These are phyloP conservation scores for Phytophthora constricta DNA, from an alignment of 352 stramenopile genomes.

Conservation along the genomic window DNA sequence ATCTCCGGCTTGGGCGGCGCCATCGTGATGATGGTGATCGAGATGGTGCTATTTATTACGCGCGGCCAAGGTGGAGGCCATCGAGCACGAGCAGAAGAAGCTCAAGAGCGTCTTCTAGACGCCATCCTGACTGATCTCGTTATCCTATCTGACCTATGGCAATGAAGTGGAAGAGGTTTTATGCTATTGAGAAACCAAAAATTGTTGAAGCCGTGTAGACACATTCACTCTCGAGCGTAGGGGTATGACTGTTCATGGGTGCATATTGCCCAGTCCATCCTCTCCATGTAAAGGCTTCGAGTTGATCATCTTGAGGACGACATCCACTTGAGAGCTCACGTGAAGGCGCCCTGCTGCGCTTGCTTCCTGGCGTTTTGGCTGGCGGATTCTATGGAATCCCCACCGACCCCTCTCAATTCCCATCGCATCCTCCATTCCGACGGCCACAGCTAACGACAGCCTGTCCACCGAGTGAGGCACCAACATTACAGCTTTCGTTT, in stretches of 20 bases:
- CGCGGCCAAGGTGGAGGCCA: slow-evolving; percentile 69
- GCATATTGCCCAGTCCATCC: slow-evolving; percentile 7
- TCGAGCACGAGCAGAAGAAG: slow-evolving; percentile 58
- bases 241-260: neutral
- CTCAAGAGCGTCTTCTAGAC: slow-evolving; percentile 45
- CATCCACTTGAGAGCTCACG: slow-evolving; percentile 12
- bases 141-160: neutral
- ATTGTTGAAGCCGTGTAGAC: too few relatives aligned
- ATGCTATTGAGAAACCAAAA: slow-evolving; percentile 6
- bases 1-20: slow-evolving; percentile 70
- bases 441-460: neutral
- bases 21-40: slow-evolving; percentile 88
- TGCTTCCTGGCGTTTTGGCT: neutral
- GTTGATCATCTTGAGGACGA: neutral
- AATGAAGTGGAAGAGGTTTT: neutral
- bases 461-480: slow-evolving; percentile 7
- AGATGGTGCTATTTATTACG: slow-evolving; percentile 89
- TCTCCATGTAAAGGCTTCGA: slow-evolving; percentile 38
- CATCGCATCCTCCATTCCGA: slow-evolving; percentile 3
- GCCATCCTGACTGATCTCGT: slow-evolving; percentile 13
- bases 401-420: neutral
- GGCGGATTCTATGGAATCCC: neutral
- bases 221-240: neutral
- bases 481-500: neutral
- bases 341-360: too few relatives aligned